Evolutionary conservation across 805 yeast species (phyloP), one percentile per base, ranked within the genome.

Genomic region (Nakazawaea populi): DNA sequence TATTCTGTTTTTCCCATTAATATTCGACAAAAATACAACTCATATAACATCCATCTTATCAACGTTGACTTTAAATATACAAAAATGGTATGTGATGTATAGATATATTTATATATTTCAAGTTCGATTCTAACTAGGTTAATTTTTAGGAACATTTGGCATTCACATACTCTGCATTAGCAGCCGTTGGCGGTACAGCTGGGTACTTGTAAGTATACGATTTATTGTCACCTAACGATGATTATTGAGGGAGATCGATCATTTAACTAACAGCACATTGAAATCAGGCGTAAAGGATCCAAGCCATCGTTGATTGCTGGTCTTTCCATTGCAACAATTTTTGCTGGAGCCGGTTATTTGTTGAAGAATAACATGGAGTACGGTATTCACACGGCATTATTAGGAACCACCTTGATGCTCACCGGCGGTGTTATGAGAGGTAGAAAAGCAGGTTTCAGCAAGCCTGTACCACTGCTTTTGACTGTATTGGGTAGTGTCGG

Each of bases 291-390:
- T 48, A 85, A 86, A 58, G 79, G 85, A 10, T 87, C 96, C 1
- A 61, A 84, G 37, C 95, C 96, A 27, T 89, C 96, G 0, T 73
- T 91, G 49, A 69, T 81, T 45, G 96, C 92, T 1, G 97, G 97
- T 39, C 56, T 79, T 8, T 67, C 82, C 1, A 71, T 87, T 55
- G 74, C 86, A 11, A 71, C 77, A 2, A 61, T 80, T 30, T 87
- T 77, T 62, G 87, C 85, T n/a, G 62, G 72, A 52, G 83, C 89
- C 2, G 92, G 96, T 14, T 87, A 89, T 67, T 73, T 91, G 56
- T 70, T 89, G 54, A 76, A 79, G 56, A 70, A 83, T 49, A 87
- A 89, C 63, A 82, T 80, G 54, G 90, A 87, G 62, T 80, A 79
- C 68, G 97, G 97, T 42, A 74, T 91, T 56, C 91, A 87, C 63